A percentile compares a stretch with the other conserved stretches of the same genome.
Conservation (phyloP, 2,329 filamentous ascomycete genomes). For the Colletotrichum acutatum region DNA sequence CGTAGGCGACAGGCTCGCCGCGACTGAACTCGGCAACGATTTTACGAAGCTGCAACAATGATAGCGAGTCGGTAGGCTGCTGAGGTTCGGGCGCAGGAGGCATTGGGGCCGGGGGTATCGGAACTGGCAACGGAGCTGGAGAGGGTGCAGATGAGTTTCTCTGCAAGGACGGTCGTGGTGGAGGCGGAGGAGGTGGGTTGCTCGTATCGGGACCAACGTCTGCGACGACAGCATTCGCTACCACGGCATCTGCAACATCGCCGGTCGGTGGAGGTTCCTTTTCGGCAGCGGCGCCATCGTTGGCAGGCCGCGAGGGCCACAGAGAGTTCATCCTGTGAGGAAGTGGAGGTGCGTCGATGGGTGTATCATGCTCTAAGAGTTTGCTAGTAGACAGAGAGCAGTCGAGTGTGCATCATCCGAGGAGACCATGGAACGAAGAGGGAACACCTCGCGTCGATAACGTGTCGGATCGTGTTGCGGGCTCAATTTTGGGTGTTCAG, state of each 20-base stretch:
- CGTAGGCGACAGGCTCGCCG: conserved; percentile 79
- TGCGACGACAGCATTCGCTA: conserved; percentile 54
- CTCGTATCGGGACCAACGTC: conserved; percentile 48
- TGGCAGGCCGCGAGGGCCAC: conserved; percentile 52
- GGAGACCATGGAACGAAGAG: background rate
- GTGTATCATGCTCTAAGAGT: conserved; percentile 20
- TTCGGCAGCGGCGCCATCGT: conserved; percentile 43
- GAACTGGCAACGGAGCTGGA: conserved; percentile 26
- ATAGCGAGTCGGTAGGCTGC: conserved; percentile 74
- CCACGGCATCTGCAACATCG: conserved; percentile 56
- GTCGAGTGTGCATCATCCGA: background rate
- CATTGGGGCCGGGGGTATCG: conserved; percentile 38
- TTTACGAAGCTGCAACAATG: conserved; percentile 77
- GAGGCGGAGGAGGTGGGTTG: conserved; percentile 50
- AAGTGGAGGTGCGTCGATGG: conserved; percentile 7
- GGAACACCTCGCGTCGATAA: conserved; percentile 8
- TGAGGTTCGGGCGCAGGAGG: conserved; percentile 46
- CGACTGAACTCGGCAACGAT: conserved; percentile 80
- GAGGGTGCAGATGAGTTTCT: conserved; percentile 42
- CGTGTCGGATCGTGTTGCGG: background rate
- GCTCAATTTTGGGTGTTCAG: conserved; percentile 5
- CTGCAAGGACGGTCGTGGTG: conserved; percentile 40
- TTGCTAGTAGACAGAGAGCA: background rate
- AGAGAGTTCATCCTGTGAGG: conserved; percentile 55
- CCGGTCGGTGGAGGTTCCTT: conserved; percentile 39